Percentiles rank a stretch among this genome's conserved stretches.
Evolutionary conservation across 2,329 filamentous ascomycete genomes (phyloP).

Genomic region (Xylariaceae sp.): DNA sequence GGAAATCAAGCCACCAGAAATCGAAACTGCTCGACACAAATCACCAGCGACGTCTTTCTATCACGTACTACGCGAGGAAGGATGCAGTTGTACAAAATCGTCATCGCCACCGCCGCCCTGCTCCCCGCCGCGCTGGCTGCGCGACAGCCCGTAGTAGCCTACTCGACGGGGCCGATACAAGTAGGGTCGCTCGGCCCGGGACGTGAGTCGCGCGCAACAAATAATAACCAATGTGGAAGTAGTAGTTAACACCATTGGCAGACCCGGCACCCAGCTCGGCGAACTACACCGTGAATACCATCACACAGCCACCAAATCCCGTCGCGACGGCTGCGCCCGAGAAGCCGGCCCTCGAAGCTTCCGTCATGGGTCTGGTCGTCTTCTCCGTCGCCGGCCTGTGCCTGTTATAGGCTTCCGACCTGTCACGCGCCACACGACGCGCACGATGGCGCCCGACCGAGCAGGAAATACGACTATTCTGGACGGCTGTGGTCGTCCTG

Average conservation of each 20-base stretch:
- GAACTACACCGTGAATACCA: conserved; percentile 15
- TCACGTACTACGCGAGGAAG: too few relatives aligned
- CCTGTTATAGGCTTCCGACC: too few relatives aligned
- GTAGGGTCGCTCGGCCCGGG: conserved; percentile 10
- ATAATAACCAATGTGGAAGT: conserved; percentile 1
- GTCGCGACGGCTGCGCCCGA: conserved; percentile 15
- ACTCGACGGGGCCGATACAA: conserved; percentile 11
- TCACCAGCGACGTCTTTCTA: background rate
- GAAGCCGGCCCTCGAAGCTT: conserved; percentile 22
- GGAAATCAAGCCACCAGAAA: background rate
- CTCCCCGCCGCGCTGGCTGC: conserved; percentile 10
- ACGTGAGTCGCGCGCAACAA: conserved; percentile 5
- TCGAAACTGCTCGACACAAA: background rate
- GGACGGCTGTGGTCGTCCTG: too few relatives aligned
- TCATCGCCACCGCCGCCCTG: conserved; percentile 9
- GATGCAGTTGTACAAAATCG: conserved; percentile 17
- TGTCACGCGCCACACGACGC: too few relatives aligned
- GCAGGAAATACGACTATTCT: too few relatives aligned
- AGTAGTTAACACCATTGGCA: conserved; percentile 10
- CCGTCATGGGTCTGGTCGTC: conserved; percentile 24
- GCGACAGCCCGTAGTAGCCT: conserved; percentile 14
- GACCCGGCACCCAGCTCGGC: conserved; percentile 10
- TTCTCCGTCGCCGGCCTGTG: conserved; percentile 24
- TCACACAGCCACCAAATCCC: conserved; percentile 11
- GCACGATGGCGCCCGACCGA: too few relatives aligned